Conservation (phyloP, 164 flowering plant genomes). For the Malania oleifera region DNA sequence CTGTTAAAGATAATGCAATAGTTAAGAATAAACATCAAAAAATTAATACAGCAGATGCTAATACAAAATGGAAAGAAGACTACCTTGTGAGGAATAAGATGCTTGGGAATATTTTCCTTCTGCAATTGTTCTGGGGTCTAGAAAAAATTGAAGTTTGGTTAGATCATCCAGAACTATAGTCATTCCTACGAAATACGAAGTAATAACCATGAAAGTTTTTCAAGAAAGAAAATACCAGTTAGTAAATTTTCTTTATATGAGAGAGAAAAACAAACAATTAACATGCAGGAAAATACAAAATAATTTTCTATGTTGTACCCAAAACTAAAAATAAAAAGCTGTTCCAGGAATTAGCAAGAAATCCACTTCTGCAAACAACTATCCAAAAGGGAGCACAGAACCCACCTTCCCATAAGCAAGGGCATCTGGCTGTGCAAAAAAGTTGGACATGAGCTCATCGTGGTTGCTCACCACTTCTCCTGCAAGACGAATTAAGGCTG, state of each 20-base stretch:
- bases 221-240: neutral
- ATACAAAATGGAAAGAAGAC: constrained; percentile 13
- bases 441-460: constrained; percentile 98
- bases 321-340: too few species aligned
- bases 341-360: too few species aligned
- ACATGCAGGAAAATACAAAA: too few species aligned
- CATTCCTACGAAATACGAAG: neutral
- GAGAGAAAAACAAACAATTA: neutral
- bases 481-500: constrained; percentile 28
- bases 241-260: neutral
- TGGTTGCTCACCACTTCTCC: constrained; percentile 93
- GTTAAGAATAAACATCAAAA: constrained; percentile 7
- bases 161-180: constrained; percentile 2
- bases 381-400: neutral
- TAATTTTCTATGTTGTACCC: too few species aligned
- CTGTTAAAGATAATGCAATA: constrained; percentile 34
- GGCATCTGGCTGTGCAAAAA: constrained; percentile 99
- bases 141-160: constrained; percentile 8
- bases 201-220: neutral
- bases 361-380: too few species aligned
- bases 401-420: constrained; percentile 96
- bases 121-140: constrained; percentile 77
- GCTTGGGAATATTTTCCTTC: constrained; percentile 74
- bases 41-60: constrained; percentile 1
- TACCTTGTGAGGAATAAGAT: constrained; percentile 92